Percentiles rank a stretch among this genome's conserved stretches.
phyloP scores from a whole-genome alignment of 2,329 filamentous ascomycete species.

The Pyricularia grisea region DNA sequence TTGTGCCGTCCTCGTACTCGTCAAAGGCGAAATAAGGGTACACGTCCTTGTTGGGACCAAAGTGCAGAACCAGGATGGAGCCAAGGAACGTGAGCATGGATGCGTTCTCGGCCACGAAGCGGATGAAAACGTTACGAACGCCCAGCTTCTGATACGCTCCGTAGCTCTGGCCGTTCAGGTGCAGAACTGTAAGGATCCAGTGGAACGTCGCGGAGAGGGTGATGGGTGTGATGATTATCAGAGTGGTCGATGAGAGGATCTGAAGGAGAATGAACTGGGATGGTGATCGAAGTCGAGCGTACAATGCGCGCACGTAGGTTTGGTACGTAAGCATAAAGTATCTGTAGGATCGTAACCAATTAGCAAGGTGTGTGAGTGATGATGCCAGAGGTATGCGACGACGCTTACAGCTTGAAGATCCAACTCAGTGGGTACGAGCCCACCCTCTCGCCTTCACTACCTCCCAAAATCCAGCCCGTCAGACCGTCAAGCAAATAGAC shows the following conservation, averaged over 20 bases:
- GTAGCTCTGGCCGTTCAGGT: conserved; percentile 50
- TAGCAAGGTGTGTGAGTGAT: conserved; percentile 3
- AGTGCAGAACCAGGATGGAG: conserved; percentile 56
- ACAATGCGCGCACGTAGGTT: conserved; percentile 60
- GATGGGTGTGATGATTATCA: conserved; percentile 54
- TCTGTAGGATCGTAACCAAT: conserved; percentile 19
- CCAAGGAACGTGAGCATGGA: conserved; percentile 61
- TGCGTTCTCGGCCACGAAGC: conserved; percentile 56
- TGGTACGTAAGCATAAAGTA: conserved; percentile 64
- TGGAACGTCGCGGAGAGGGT: conserved; percentile 54
- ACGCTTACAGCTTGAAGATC: conserved; percentile 57
- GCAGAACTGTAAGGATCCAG: conserved; percentile 40
- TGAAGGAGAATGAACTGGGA: conserved; percentile 58
- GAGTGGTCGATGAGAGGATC: conserved; percentile 50
- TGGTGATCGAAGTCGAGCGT: conserved; percentile 57
- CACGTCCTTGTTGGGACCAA: conserved; percentile 56
- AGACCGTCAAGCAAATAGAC: conserved; percentile 55
- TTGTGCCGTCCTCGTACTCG: conserved; percentile 25
- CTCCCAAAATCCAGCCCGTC: conserved; percentile 58
- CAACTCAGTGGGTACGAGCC: conserved; percentile 62
- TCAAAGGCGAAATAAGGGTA: conserved; percentile 65
- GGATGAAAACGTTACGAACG: conserved; percentile 57
- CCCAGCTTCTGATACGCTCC: conserved; percentile 57
- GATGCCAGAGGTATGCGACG: not conserved
- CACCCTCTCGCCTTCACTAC: conserved; percentile 55